Evolutionary conservation across 2,329 filamentous ascomycete genomes (phyloP).

Genomic region (Colletotrichum falcatum): DNA sequence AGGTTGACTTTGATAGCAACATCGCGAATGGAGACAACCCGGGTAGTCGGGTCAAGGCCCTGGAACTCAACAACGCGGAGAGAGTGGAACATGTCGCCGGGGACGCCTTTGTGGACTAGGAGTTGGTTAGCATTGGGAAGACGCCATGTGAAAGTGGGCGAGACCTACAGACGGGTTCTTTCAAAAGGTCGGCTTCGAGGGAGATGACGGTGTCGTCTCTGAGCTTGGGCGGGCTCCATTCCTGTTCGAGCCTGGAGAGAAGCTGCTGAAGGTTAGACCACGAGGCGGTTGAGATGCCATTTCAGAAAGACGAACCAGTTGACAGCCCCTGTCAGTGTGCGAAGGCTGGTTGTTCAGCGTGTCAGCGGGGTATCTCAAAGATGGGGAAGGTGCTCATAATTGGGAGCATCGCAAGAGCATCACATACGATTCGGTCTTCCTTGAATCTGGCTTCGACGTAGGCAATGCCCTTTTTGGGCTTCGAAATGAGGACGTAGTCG

Average conservation of each 20-base stretch:
- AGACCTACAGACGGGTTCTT: slow-evolving; percentile 14
- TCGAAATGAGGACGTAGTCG: slow-evolving; percentile 31
- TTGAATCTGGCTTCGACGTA: slow-evolving; percentile 35
- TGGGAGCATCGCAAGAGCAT: not conserved
- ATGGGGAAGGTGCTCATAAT: not conserved
- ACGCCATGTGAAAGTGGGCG: not conserved
- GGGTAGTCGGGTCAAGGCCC: slow-evolving; percentile 29
- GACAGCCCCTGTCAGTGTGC: slow-evolving; percentile 31
- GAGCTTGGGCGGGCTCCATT: slow-evolving; percentile 29
- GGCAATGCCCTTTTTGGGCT: slow-evolving; percentile 35
- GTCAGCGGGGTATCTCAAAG: slow-evolving; percentile 5
- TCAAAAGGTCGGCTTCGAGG: slow-evolving; percentile 26
- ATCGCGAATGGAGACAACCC: slow-evolving; percentile 17
- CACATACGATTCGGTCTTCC: slow-evolving; percentile 10
- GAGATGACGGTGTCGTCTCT: slow-evolving; percentile 28
- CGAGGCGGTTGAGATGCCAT: not conserved
- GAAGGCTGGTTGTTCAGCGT: slow-evolving; percentile 7
- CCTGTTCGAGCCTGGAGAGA: slow-evolving; percentile 23
- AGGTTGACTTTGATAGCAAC: slow-evolving; percentile 36
- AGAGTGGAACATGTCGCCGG: slow-evolving; percentile 31
- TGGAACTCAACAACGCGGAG: slow-evolving; percentile 36
- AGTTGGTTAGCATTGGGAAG: not conserved
- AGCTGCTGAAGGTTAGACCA: slow-evolving; percentile 1
- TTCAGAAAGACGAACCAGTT: slow-evolving; percentile 8
- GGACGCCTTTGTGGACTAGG: slow-evolving; percentile 25